These are phyloP conservation scores for Aureobasidium vineae DNA, from an alignment of 2,329 filamentous ascomycete species.

Conservation along the genomic window DNA sequence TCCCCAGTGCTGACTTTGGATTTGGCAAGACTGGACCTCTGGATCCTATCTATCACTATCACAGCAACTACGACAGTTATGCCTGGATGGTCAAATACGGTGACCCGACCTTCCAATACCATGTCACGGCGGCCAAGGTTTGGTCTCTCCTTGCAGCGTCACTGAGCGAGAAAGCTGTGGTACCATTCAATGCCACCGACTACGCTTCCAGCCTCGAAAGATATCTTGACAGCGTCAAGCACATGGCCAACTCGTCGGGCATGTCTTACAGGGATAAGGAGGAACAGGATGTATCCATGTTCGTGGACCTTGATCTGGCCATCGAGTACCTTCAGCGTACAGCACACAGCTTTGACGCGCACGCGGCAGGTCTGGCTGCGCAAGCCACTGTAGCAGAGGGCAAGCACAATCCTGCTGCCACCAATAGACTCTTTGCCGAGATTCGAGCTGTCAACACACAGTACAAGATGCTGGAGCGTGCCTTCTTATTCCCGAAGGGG, in stretches of 20 bases:
- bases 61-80: slow-evolving; percentile 81
- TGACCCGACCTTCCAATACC: slow-evolving; percentile 62
- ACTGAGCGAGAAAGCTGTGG: slow-evolving; percentile 48
- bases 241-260: slow-evolving; percentile 26
- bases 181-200: slow-evolving; percentile 49
- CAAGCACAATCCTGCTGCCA: slow-evolving; percentile 44
- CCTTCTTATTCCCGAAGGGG: slow-evolving; percentile 72
- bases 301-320: slow-evolving; percentile 50
- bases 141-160: slow-evolving; percentile 49
- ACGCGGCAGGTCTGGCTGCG: slow-evolving; percentile 48
- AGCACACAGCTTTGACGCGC: slow-evolving; percentile 52
- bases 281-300: slow-evolving; percentile 39
- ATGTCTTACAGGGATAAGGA: slow-evolving; percentile 32
- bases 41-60: slow-evolving; percentile 68
- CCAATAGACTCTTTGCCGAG: slow-evolving; percentile 31
- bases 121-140: slow-evolving; percentile 51
- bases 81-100: slow-evolving; percentile 80
- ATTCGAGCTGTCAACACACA: slow-evolving; percentile 69
- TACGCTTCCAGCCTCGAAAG: slow-evolving; percentile 45
- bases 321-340: slow-evolving; percentile 51
- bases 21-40: slow-evolving; percentile 39
- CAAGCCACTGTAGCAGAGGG: slow-evolving; percentile 56
- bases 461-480: slow-evolving; percentile 80
- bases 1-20: slow-evolving; percentile 50
- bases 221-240: slow-evolving; percentile 46